Base-by-base conservation (phyloP, 805 yeast species). In the Candida palmyrensis region DNA sequence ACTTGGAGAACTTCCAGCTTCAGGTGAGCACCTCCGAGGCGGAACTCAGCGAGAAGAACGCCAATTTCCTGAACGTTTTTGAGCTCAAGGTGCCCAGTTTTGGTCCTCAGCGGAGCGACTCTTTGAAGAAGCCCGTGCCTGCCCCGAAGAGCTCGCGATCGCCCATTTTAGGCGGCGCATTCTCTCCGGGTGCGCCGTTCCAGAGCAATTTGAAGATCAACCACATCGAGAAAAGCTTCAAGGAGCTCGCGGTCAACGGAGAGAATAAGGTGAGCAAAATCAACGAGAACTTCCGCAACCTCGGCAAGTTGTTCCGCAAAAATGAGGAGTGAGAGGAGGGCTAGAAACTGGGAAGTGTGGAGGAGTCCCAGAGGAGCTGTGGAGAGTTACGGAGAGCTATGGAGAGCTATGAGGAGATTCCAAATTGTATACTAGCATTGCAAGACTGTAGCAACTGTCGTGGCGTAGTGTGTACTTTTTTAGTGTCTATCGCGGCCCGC, bases 231-330 rank as follows among this genome's bases (percentile, higher is more conserved):
- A 55, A 68, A 56, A 59, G 62, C 55, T 43, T 71, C 47, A 32
- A 71, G 47, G 63, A 71, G 41, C 69, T 74, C 38, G 66, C 71
- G 3, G 33, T 64, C 20, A 63, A 56, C 30, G 71, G 81, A 22
- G 87, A 80, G 38, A 76, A 68, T 27, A 76, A 76, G 36, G 78
- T 78, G 17, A 79, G 64, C 51, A 79, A 73, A 44, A 50, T 82
- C 35, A 79, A 79, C 49, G 87, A 81, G 48, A 80, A 79, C 41
- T 68, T 79, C 53, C 73, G 70, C 47, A 75, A 64, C 40, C 68
- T 82, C 39, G 84, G 86, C 6, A 74, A 81, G 49, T 55, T 66
- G 31, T 63, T 66, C 47, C 41, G 68, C 13, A 64, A 59, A 40
- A 67, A 63, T 33, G 25, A 29, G 13, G 32, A 29, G 22, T 26